Conservation (phyloP, 805 yeast genomes). For the Teunomyces panamensis region DNA sequence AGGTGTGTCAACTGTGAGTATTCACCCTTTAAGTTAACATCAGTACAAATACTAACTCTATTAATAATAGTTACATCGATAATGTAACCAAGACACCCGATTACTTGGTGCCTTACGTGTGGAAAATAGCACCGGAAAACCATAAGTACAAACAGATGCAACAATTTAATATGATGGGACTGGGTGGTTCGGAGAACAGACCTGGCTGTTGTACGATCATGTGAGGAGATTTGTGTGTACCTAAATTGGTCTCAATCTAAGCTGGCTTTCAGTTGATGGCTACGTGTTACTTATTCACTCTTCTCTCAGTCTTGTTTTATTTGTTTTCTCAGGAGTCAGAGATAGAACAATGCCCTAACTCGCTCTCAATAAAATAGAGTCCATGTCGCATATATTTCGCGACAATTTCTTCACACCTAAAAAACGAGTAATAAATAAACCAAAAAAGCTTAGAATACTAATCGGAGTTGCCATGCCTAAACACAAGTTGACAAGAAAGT, state of each 20-base stretch:
- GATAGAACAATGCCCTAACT: no score
- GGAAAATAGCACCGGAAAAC: conserved; percentile 35
- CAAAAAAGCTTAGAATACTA: no score
- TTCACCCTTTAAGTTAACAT: neutral
- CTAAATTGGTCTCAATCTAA: neutral
- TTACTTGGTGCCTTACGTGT: conserved; percentile 43
- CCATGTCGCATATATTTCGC: no score
- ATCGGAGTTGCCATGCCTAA: neutral
- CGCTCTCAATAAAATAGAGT: no score
- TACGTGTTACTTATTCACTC: neutral
- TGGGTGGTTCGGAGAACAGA: neutral
- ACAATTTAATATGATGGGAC: conserved; percentile 9
- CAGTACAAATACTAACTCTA: conserved; percentile 5
- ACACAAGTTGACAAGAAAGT: conserved; percentile 13
- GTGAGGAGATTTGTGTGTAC: neutral
- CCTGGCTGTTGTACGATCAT: neutral
- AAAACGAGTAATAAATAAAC: neutral
- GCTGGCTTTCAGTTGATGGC: neutral
- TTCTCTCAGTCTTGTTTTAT: no score
- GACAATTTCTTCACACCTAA: no score
- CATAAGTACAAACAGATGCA: conserved; percentile 33
- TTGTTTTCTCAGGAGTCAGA: no score
- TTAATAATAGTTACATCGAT: conserved; percentile 32
- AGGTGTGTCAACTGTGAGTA: conserved; percentile 9
- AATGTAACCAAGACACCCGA: conserved; percentile 45